A percentile compares a stretch with the other conserved stretches of the same genome.
Evolutionary conservation across 208 protist genomes (phyloP).

Genomic region (Polymyxa betae): DNA sequence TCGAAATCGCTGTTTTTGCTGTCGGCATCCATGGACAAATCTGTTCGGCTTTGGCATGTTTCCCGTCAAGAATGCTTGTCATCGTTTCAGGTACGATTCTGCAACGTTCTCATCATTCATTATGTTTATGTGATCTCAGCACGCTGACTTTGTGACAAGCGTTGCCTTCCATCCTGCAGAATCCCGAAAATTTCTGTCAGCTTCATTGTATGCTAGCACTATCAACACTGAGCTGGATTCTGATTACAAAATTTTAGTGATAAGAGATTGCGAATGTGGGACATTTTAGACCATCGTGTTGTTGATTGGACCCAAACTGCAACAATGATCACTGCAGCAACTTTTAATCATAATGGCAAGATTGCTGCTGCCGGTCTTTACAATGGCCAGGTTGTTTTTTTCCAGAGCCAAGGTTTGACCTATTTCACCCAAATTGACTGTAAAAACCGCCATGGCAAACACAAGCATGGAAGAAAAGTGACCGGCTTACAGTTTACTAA

Average conservation of each 20-base stretch:
- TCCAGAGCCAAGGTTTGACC: constrained; percentile 47
- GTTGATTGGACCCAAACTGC: constrained; percentile 60
- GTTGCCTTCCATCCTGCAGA: constrained; percentile 72
- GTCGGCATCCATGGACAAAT: constrained; percentile 72
- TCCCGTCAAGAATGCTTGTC: constrained; percentile 61
- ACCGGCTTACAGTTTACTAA: constrained; percentile 60
- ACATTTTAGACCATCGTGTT: constrained; percentile 67
- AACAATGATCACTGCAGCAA: constrained; percentile 62
- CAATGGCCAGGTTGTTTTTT: constrained; percentile 55
- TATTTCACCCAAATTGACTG: constrained; percentile 58
- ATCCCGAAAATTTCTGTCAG: background rate
- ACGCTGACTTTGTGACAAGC: constrained; percentile 72
- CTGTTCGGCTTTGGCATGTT: constrained; percentile 75
- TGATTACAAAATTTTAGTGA: constrained; percentile 70
- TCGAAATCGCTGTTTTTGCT: constrained; percentile 17
- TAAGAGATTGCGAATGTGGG: constrained; percentile 70
- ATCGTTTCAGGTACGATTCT: constrained; percentile 59
- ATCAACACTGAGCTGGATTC: background rate
- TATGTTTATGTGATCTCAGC: constrained; percentile 45
- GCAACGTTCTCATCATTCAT: background rate
- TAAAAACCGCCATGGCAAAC: constrained; percentile 46
- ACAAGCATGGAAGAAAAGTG: constrained; percentile 39
- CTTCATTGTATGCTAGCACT: background rate
- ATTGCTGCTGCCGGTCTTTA: constrained; percentile 49
- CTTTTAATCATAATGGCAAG: constrained; percentile 5